Conservation (phyloP, 139 green algal species). For the Tetradesmus lagerheimii region DNA sequence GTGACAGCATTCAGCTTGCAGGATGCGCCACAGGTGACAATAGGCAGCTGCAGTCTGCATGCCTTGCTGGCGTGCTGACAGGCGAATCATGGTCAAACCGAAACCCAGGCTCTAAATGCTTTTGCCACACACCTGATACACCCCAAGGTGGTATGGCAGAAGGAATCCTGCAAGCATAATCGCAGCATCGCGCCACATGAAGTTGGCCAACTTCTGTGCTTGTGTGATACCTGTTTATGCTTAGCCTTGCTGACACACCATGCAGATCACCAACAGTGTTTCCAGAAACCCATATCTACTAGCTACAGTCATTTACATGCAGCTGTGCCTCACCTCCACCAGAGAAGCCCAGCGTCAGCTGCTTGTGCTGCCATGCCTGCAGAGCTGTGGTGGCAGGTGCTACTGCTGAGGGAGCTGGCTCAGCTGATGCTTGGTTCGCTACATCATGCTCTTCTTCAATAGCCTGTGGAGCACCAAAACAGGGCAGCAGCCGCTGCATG, state of each 20-base stretch:
- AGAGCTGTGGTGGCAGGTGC: not conserved
- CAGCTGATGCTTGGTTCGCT: not conserved
- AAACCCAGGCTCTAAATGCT: too few species aligned
- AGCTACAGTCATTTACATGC: too few species aligned
- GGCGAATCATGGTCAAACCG: not conserved
- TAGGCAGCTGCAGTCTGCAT: too few species aligned
- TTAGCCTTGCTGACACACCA: not conserved
- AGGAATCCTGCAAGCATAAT: slow-evolving; percentile 13
- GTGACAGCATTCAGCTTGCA: too few species aligned
- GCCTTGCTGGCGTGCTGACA: too few species aligned
- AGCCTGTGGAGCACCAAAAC: not conserved
- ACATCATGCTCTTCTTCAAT: not conserved
- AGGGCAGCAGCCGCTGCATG: slow-evolving; percentile 13
- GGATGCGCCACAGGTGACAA: too few species aligned
- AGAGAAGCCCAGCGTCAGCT: slow-evolving; percentile 33
- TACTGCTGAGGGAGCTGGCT: not conserved
- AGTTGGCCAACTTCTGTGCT: not conserved
- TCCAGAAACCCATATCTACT: too few species aligned
- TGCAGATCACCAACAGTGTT: not conserved
- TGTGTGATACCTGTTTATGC: too few species aligned
- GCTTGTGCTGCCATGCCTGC: slow-evolving; percentile 22
- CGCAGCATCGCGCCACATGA: not conserved
- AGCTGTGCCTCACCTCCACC: not conserved
- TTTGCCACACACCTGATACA: not conserved
- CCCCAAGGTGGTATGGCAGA: slow-evolving; percentile 33